Evolutionary conservation across 257 asterid species (phyloP), one percentile per base, ranked within the genome.

Genomic region (Solanum chmielewskii): DNA sequence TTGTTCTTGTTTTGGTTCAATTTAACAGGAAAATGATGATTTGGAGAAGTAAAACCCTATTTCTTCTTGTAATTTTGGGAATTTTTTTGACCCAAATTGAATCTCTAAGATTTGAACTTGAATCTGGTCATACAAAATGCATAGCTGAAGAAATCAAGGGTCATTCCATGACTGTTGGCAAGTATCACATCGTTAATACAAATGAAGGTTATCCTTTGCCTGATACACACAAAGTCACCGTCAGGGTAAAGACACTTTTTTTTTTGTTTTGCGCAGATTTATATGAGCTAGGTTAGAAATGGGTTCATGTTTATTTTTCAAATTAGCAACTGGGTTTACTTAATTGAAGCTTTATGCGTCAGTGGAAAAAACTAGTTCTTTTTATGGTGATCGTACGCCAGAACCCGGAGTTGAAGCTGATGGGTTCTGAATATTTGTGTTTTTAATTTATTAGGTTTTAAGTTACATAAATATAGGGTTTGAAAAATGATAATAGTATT

Each of bases 91-190:
- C 60, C 52, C 89, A 87, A 90, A 96, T 91, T n/a, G 92, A 92
- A 45, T 93, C 98, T 86, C 86, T 95, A 91, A 98, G 95, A 82
- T 96, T 96, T 91, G 98, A 96, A 88, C 91, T 96, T 89, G 92
- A 91, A 86, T 94, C 98, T 74, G 98, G 98, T 70, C 95, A 90
- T 69, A 93, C 98, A 74, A 97, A 97, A 90, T 97, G 99, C 92
- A 95, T 97, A 92, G 87, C 98, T 60, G 99, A 97, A 92, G 98
- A 97, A 49, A 93, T 97, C 88, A 95, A 94, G 92, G 89, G 93
- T 84, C 93, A 92, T 90, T 90, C 98, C 31, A 97, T 97, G 99
- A 94, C 98, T 64, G 98, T 97, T 39, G 98, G 98, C 74, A 97
- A 95, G 60, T 97, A 97, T 87, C 96, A 93, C 31, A 88, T 94